Percentiles rank a stretch among this genome's conserved stretches.
Evolutionary conservation across 2,329 filamentous ascomycete species (phyloP).

Genomic region (Zymoseptoria crescenta): DNA sequence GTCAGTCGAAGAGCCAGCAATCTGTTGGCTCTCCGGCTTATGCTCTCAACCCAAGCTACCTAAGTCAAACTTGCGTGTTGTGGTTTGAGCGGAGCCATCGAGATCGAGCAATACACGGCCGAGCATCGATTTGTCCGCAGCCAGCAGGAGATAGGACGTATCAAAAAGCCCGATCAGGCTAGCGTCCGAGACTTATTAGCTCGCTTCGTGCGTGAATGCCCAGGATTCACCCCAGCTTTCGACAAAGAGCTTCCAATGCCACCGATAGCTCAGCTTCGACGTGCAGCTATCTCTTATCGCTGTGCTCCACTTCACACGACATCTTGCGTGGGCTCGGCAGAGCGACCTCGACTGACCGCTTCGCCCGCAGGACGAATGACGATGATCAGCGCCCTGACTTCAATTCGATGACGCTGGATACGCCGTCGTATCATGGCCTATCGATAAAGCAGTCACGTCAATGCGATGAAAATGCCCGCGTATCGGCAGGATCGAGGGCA

Average conservation of each 20-base stretch:
- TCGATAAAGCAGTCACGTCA: neutral
- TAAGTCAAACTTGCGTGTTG: too few species aligned
- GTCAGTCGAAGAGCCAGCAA: too few species aligned
- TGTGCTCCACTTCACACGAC: slow-evolving; percentile 3
- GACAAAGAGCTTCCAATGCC: neutral
- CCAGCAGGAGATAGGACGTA: neutral
- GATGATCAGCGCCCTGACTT: slow-evolving; percentile 8
- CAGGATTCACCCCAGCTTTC: neutral
- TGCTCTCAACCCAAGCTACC: too few species aligned
- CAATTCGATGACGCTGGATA: neutral
- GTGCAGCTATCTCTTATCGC: slow-evolving; percentile 12
- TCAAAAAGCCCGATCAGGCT: neutral
- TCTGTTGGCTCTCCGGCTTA: too few species aligned
- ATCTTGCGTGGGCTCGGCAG: neutral
- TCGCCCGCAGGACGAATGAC: slow-evolving; percentile 7
- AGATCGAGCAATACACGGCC: neutral
- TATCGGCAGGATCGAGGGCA: slow-evolving; percentile 16
- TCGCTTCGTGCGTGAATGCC: neutral
- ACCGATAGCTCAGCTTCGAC: neutral
- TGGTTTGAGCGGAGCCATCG: too few species aligned
- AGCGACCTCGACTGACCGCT: neutral
- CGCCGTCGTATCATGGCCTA: neutral
- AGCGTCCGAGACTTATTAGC: neutral
- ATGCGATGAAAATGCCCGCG: slow-evolving; percentile 7
- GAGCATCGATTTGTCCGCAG: neutral